Evolutionary conservation across 768 basidiomycete species (phyloP), one percentile per base, ranked within the genome.

Genomic region (Lentinula boryana): DNA sequence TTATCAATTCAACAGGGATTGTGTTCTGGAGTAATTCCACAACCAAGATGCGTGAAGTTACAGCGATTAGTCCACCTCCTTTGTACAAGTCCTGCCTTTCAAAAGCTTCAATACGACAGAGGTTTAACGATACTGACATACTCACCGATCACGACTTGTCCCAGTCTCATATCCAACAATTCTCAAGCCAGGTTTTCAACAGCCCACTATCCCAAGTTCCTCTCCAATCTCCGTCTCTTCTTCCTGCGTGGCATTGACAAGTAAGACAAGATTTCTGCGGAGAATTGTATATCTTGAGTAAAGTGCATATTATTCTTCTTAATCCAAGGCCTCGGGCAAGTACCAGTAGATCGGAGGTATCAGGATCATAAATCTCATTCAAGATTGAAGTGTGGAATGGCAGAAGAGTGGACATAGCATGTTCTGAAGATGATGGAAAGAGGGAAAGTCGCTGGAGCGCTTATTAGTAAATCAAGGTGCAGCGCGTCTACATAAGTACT

Each of bases 191-290:
- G 95, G 95, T 66, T 84, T 86, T 63, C 92, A 76, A 65, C 92
- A 95, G 3, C 95, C 95, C 85, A 97, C 88, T 10, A 94, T 85
- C 0, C 93, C 88, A 33, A 99, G 80, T 69, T 97, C 93, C 65
- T 97, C 95, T 1, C 92, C 93, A 36, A 98, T 91, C 5, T 88
- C 93, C 1, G 86, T 79, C 69, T 96, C 95, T 70, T 98, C 97
- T 64, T 95, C 92, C 8, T 85, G 81, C 0, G 86, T 81, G 0
- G 91, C 90, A 73, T 93, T 89, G 52, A 98, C 86, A 21, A 99
- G 77, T 8, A 98, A 74, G 48, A 98, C 82, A 15, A 97, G 82
- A 68, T 84, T n/a, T 95, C 62, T 86, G 83, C 36, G 91, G 86
- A 21, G 89, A 84, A 76, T 95, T 91, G 69, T 96, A 98, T 43